Base-by-base conservation (phyloP, 2,329 filamentous ascomycete species). In the Rhexocercosporidium sp. region DNA sequence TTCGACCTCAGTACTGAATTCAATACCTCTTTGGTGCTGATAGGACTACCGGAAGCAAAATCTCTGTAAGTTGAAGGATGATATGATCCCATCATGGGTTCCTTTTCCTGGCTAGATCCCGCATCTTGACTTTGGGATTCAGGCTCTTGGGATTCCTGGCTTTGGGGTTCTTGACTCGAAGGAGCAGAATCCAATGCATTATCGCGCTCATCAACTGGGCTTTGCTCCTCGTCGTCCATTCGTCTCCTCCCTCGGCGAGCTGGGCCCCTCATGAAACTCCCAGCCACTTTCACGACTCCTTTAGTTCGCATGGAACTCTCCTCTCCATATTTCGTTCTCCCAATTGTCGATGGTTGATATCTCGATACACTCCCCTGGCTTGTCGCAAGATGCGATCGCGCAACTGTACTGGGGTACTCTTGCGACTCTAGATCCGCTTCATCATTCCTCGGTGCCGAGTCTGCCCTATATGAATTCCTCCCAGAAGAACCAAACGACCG, bases 271-370 rank as follows among this genome's bases (percentile, higher is more conserved):
- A 96, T 82, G 71, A 95, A 94, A 67, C 88, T 91, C 0, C 92
- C 93, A 2, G 90, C 87, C 8, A 91, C 83, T 78, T 92, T 92
- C 18, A 90, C 90, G 16, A 93, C 87, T 68, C 92, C 85, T 79
- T 94, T 95, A 66, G 94, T 83, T 5, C 93, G 87, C 83, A 94
- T 87, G 0, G 92, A 93, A 73, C 90, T 90, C 68, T 91, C 89
- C 27, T 94, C 90, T 2, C 88, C 88, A 59, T 84, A 82, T 41
- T 84, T 82, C 18, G 79, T 82, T 59, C 83, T 82, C 41, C 82
- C 81, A 51, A 82, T 79, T 1, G 85, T 85, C 3, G 86, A 82
- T 44, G 81, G 77, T 68, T 71, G 75, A 66, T 85, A 82, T 74
- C 85, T 82, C 59, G 85, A 85, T 63, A 84, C 82, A 72, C 85